Conservation (phyloP, 495 filamentous ascomycete species). For the Bacidia gigantensis region DNA sequence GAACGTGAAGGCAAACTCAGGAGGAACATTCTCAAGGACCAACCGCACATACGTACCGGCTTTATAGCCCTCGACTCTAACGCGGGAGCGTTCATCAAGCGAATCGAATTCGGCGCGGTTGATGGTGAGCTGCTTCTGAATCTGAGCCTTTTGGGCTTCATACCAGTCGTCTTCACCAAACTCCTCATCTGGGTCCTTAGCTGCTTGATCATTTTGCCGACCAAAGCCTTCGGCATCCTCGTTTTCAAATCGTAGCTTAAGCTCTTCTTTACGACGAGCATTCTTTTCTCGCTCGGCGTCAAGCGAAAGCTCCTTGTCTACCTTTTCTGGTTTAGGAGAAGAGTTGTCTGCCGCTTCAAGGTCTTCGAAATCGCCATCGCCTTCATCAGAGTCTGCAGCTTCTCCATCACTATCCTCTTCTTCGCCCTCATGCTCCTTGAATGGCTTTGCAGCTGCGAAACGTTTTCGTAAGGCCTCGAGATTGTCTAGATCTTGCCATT, state of each 20-base stretch:
- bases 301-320: conserved; percentile 34
- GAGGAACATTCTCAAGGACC: conserved; percentile 73
- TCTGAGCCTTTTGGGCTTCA: conserved; percentile 82
- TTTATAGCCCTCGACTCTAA: conserved; percentile 73
- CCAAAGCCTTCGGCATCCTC: conserved; percentile 88
- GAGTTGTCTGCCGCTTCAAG: conserved; percentile 57
- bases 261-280: conserved; percentile 81
- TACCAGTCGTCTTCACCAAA: conserved; percentile 99
- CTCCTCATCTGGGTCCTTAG: conserved; percentile 44
- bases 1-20: conserved; percentile 84
- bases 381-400: conserved; percentile 50
- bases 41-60: conserved; percentile 92
- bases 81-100: conserved; percentile 66
- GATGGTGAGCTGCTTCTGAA: conserved; percentile 89
- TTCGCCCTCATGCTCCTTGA: conserved; percentile 29
- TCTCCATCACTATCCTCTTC: conserved; percentile 29
- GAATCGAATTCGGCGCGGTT: conserved; percentile 83
- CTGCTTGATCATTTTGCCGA: conserved; percentile 56
- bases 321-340: conserved; percentile 27
- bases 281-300: conserved; percentile 84
- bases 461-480: conserved; percentile 57
- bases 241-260: conserved; percentile 88
- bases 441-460: conserved; percentile 57
- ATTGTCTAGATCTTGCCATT: conserved; percentile 70
- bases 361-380: conserved; percentile 83